Conservation (phyloP, 441 rosid species). For the Lepidium campestre region DNA sequence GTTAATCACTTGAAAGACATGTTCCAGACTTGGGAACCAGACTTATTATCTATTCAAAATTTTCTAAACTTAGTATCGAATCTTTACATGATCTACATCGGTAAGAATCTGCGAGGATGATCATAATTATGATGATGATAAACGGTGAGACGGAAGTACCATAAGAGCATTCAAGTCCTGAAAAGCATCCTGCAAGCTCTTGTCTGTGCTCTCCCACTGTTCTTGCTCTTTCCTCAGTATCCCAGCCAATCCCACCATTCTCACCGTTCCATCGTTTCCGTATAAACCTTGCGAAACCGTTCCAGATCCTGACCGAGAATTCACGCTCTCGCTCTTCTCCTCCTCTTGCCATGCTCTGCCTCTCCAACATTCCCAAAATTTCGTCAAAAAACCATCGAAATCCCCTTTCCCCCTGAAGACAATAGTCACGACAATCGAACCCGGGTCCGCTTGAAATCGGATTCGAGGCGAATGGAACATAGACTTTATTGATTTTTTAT, state of each 20-base stretch:
- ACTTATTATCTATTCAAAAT: neutral
- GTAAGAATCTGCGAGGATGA: too few species aligned
- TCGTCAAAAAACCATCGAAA: conserved; percentile 58
- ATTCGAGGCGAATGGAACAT: conserved; percentile 84
- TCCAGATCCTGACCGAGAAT: conserved; percentile 19
- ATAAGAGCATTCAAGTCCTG: conserved; percentile 90
- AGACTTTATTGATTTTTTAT: conserved; percentile 72
- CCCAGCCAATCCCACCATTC: conserved; percentile 88
- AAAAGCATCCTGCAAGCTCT: conserved; percentile 93
- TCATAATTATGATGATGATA: neutral
- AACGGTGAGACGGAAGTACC: conserved; percentile 26
- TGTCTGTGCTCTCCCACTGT: conserved; percentile 91
- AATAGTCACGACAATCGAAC: conserved; percentile 54
- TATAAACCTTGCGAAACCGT: conserved; percentile 44
- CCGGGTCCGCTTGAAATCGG: conserved; percentile 58
- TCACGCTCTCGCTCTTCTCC: conserved; percentile 22
- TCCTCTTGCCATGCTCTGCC: conserved; percentile 69
- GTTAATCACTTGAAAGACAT: neutral
- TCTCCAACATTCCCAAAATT: conserved; percentile 79
- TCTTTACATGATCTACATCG: neutral
- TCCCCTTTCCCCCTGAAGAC: conserved; percentile 86
- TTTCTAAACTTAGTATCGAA: neutral
- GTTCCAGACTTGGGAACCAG: neutral
- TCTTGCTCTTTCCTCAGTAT: conserved; percentile 90
- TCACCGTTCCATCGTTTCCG: conserved; percentile 69